Evolutionary conservation across 768 basidiomycete species (phyloP), one percentile per base, ranked within the genome.

Genomic region (Serendipita sp.): DNA sequence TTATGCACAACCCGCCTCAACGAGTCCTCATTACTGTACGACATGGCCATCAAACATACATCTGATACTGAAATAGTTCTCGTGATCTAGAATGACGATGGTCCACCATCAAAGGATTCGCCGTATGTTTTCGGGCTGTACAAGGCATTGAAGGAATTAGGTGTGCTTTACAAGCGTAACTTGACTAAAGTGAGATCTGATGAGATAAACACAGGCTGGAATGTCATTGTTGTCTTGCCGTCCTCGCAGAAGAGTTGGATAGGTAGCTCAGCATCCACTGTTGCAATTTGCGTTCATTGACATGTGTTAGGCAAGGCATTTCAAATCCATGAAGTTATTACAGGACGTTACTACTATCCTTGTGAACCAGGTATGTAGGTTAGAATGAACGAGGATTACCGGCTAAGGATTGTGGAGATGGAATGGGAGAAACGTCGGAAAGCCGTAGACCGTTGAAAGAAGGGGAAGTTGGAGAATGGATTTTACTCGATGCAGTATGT

Each of bases 221-320:
- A 87, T 69, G 86, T 91, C 45, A 86, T 82, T 70, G 89, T 90
- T 15, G 86, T 90, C 64, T 75, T 90, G 30, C 88, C 88, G 13
- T 87, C 83, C 68, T 78, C 85, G 8, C 89, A 92, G 71, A 90
- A 89, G 72, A 89, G 87, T 44, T 92, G 90, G 89, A 90, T 92
- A 38, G 90, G 89, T 87, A 66, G 63, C 78, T 71, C 45, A 28
- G 45, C 51, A 24, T 34, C 65, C 38, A 32, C 32, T 30, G 45
- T 48, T 44, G 18, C 32, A 35, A 18, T 58, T 41, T 34, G 10
- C 65, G 44, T 32, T 41, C 32, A 28, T 24, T 64, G 24, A 38
- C 58, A 13, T 7, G 24, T 24, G 65, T 3, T 68, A 89, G 89
- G 90, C 51, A 89, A 87, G 70, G 86, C 89, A 32, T 90, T 83